These are phyloP conservation scores for Alternaria postmessia DNA, from an alignment of 2,329 filamentous ascomycete species.

Conservation along the genomic window DNA sequence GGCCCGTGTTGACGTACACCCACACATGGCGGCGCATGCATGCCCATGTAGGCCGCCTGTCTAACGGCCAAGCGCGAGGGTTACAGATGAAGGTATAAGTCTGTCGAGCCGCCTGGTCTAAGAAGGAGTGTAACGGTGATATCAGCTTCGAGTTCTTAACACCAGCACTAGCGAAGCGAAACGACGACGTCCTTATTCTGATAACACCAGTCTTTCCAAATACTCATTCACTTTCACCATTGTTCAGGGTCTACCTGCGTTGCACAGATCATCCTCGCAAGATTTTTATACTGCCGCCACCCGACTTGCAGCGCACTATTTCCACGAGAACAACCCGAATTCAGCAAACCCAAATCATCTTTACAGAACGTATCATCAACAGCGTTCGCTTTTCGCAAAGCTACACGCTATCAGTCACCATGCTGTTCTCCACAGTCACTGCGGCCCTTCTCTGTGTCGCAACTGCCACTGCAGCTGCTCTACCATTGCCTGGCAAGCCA, in stretches of 20 bases:
- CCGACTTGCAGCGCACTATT: not conserved
- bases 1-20: slow-evolving; percentile 36
- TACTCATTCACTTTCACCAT: not conserved
- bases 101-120: slow-evolving; percentile 29
- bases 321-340: not conserved
- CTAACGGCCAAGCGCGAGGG: slow-evolving; percentile 36
- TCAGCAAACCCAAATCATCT: not conserved
- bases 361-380: not conserved
- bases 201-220: not conserved
- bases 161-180: not conserved
- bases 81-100: slow-evolving; percentile 39
- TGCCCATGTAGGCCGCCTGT: slow-evolving; percentile 37
- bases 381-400: not conserved
- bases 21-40: slow-evolving; percentile 41
- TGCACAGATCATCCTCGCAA: not conserved
- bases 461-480: slow-evolving; percentile 26
- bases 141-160: slow-evolving; percentile 28
- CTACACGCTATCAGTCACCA: slow-evolving; percentile 20
- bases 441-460: slow-evolving; percentile 31
- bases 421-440: slow-evolving; percentile 41
- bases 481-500: slow-evolving; percentile 22
- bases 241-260: not conserved
- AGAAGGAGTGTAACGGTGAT: slow-evolving; percentile 21
- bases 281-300: not conserved
- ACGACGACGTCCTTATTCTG: not conserved